A percentile compares a stretch with the other conserved stretches of the same genome.
phyloP scores from a whole-genome alignment of 1,284 basidiomycete species.

The Coniferiporia sulphurascens region DNA sequence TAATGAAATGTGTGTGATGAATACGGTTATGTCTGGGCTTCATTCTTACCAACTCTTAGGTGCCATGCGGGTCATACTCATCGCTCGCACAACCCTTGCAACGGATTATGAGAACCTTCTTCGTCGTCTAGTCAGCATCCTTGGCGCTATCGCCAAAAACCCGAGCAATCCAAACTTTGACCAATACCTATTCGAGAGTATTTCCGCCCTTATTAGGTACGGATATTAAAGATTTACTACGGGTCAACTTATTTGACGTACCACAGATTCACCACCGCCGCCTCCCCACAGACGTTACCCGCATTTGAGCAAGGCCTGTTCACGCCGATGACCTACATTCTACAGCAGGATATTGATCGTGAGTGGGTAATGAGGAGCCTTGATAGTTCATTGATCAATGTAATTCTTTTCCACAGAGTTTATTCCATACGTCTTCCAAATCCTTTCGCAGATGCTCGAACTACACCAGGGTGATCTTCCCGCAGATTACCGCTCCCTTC shows the following conservation, averaged over 20 bases:
- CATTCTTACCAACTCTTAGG: conserved; percentile 40
- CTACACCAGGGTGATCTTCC: conserved; percentile 70
- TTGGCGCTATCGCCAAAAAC: conserved; percentile 89
- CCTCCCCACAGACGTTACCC: conserved; percentile 59
- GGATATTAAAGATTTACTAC: conserved; percentile 16
- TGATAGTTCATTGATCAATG: neutral
- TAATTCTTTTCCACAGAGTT: conserved; percentile 62
- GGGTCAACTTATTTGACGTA: conserved; percentile 13
- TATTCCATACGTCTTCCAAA: conserved; percentile 96
- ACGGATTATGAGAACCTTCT: conserved; percentile 69
- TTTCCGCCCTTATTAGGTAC: conserved; percentile 86
- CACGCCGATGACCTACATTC: conserved; percentile 82
- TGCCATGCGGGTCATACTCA: conserved; percentile 91
- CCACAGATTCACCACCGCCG: conserved; percentile 73
- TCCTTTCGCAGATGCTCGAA: conserved; percentile 94
- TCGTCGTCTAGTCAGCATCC: conserved; percentile 72
- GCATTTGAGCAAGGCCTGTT: conserved; percentile 83
- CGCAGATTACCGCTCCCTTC: conserved; percentile 70
- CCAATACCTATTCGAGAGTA: conserved; percentile 95
- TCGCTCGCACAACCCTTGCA: conserved; percentile 74
- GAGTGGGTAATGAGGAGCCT: conserved; percentile 26
- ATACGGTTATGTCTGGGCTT: neutral
- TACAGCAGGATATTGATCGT: conserved; percentile 93
- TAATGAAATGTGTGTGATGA: conserved; percentile 84
- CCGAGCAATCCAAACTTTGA: conserved; percentile 97